phyloP scores from a whole-genome alignment of 192 early-diverging fungal species.

The Bifiguratus adelaidae region DNA sequence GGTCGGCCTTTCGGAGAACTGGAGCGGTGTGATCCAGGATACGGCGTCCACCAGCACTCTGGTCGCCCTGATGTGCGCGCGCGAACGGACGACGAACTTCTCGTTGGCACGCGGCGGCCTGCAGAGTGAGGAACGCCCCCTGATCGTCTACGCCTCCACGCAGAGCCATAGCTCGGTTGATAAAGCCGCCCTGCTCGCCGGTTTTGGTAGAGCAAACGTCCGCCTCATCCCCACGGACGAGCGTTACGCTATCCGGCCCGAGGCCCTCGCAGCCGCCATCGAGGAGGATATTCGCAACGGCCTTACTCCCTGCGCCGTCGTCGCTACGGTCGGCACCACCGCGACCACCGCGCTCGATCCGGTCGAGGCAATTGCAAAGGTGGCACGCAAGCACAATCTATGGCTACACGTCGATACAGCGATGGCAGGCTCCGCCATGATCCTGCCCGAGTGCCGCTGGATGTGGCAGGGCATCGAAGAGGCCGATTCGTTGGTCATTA shows the following conservation, averaged over 20 bases:
- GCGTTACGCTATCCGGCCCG: conserved; percentile 21
- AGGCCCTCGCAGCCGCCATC: conserved; percentile 30
- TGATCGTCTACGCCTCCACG: conserved; percentile 50
- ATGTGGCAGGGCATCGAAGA: conserved; percentile 31
- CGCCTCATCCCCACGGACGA: conserved; percentile 25
- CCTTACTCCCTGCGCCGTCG: conserved; percentile 52
- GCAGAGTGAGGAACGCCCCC: conserved; percentile 12
- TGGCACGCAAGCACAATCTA: conserved; percentile 13
- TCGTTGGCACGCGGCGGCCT: conserved; percentile 17
- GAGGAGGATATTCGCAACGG: conserved; percentile 31
- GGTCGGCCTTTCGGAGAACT: conserved; percentile 42
- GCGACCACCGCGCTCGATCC: conserved; percentile 43
- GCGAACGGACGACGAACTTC: too few species aligned
- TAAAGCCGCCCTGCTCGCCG: conserved; percentile 41
- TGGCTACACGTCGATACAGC: conserved; percentile 48
- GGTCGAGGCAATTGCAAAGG: conserved; percentile 33
- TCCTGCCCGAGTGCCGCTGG: conserved; percentile 44
- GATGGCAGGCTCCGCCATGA: conserved; percentile 43
- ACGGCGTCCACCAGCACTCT: conserved; percentile 46
- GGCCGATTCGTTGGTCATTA: conserved; percentile 50
- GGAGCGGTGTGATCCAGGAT: conserved; percentile 56
- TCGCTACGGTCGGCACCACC: conserved; percentile 55
- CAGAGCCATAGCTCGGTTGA: conserved; percentile 43
- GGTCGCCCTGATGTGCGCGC: conserved; percentile 46
- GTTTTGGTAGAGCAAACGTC: conserved; percentile 17